Conservation (phyloP, 1,139 yeast genomes). For the Pichia sp. region DNA sequence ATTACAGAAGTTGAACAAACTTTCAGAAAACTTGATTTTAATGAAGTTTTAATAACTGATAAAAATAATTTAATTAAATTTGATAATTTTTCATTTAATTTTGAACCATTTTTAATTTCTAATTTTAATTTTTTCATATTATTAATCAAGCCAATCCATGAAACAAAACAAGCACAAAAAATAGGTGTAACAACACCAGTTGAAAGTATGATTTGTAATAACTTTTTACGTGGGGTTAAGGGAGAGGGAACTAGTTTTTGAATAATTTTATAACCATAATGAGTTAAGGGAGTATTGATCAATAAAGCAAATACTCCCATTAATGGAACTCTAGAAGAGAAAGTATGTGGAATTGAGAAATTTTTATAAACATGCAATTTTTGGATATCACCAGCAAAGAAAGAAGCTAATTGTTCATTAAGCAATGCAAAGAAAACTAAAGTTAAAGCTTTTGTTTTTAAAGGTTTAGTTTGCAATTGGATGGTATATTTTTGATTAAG, state of each 20-base stretch:
- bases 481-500: conserved; percentile 7
- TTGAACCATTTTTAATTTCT: conserved; percentile 23
- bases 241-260: conserved; percentile 41
- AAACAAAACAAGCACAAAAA: conserved; percentile 49
- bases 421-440: conserved; percentile 51
- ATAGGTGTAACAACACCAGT: conserved; percentile 61
- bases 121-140: conserved; percentile 11
- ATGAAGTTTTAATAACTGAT: conserved; percentile 28
- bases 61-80: background rate
- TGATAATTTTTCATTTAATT: conserved; percentile 21
- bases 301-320: conserved; percentile 71
- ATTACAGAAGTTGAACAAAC: conserved; percentile 62
- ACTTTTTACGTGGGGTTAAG: conserved; percentile 35
- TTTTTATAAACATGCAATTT: conserved; percentile 9
- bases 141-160: conserved; percentile 46
- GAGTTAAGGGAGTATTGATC: conserved; percentile 71
- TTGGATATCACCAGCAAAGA: conserved; percentile 37
- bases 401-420: conserved; percentile 54
- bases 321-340: conserved; percentile 45
- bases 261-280: conserved; percentile 46
- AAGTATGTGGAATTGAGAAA: conserved; percentile 33
- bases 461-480: conserved; percentile 34
- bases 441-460: conserved; percentile 55
- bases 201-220: conserved; percentile 55
- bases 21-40: conserved; percentile 45